These are phyloP conservation scores for Penicillium dipodomyicola DNA, from an alignment of 495 filamentous ascomycete species.

Conservation along the genomic window DNA sequence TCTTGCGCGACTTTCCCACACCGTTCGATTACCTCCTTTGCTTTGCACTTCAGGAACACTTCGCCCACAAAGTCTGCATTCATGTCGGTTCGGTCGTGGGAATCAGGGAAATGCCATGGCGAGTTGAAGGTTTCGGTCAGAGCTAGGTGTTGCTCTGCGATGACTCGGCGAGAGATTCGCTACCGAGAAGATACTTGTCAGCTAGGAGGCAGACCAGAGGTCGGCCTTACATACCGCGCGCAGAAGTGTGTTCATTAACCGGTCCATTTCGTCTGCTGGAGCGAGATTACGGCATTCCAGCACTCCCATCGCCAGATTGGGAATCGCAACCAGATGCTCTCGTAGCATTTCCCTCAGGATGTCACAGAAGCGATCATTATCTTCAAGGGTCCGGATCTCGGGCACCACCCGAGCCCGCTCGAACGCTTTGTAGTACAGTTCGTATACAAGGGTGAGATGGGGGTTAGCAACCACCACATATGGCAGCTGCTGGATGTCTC, in stretches of 20 bases:
- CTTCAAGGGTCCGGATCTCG: constrained; percentile 80
- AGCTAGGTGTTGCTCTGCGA: constrained; percentile 95
- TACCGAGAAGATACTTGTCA: constrained; percentile 31
- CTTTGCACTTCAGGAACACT: constrained; percentile 92
- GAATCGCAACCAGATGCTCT: constrained; percentile 91
- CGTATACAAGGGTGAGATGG: constrained; percentile 91
- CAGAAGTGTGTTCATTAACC: constrained; percentile 92
- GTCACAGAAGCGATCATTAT: constrained; percentile 88
- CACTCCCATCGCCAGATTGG: constrained; percentile 89
- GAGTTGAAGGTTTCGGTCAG: constrained; percentile 96
- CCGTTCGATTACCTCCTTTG: constrained; percentile 79
- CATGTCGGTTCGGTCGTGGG: constrained; percentile 58
- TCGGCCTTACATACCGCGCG: constrained; percentile 68
- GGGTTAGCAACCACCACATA: constrained; percentile 96
- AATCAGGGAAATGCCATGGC: constrained; percentile 85
- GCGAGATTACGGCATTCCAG: constrained; percentile 81
- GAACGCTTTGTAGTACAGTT: constrained; percentile 94
- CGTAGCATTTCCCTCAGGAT: constrained; percentile 73
- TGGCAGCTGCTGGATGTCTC: constrained; percentile 95
- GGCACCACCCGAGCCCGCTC: constrained; percentile 80
- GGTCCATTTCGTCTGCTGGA: constrained; percentile 74
- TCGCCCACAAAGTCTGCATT: constrained; percentile 90
- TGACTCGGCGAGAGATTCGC: constrained; percentile 93
- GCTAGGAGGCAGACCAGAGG: background rate
- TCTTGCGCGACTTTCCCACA: constrained; percentile 72